Evolutionary conservation across 352 stramenopile species (phyloP), one percentile per base, ranked within the genome.

Genomic region (Pythium oligandrum): DNA sequence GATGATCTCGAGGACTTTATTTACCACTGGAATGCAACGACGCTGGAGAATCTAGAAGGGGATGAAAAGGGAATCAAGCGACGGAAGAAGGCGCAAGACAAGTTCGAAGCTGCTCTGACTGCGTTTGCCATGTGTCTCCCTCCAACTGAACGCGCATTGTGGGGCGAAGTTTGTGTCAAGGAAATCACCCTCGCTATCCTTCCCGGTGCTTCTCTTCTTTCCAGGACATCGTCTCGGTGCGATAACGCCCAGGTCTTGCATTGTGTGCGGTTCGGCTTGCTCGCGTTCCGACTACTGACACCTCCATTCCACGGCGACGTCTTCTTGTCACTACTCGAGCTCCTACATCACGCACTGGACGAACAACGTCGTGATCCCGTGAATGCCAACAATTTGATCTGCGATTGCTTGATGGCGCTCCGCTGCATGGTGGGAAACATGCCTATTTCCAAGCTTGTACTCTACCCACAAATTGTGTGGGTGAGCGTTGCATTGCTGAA

Each of bases 381-480:
- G 0, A 44, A 36, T 10, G 55, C 56, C 0, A 55, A 63, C 40
- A 52, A 55, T 0, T 56, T 90, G 33, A 66, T 82, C 9, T 51
- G 44, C 9, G 78, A 88, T 7, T 88, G 73, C 2, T 48, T 93
- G 11, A 6, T 52, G 0, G 45, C 78, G 5, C 42, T 90, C 3
- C 48, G 59, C 4, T 63, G 60, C 37, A 61, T 87, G 48, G 66
- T 83, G 6, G 36, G 51, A 4, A 54, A 34, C 31, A 93, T 89
- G 75, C 74, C 82, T 7, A 33, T 59, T 2, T 42, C 66, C 6
- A 76, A 77, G 59, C 59, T 91, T 3, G 69, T 70, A 44, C 40
- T 93, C n/a, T 93, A 86, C 36, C 80, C 80, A 1, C 83, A 91
- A 60, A 63, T 93, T 4, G 55, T 89, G 26, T 93, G 80, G 83